Base-by-base conservation (phyloP, 495 filamentous ascomycete genomes). In the Aspergillus bridgeri region DNA sequence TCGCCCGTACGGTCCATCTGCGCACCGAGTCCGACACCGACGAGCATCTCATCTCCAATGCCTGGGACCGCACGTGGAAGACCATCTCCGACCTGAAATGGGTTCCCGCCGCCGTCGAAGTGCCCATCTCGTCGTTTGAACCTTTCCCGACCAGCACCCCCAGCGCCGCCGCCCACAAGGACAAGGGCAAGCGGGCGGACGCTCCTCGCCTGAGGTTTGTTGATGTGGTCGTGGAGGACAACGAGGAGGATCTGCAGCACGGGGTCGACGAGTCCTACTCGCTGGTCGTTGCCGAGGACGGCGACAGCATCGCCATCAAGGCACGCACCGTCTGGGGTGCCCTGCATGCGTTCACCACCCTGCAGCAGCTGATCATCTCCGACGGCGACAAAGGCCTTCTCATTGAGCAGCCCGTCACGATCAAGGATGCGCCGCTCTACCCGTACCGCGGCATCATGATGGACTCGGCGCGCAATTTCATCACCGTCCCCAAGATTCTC, bases 221-320 rank as follows among this genome's bases (percentile, higher is more conserved):
- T 13, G 73, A 75, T 17, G 69, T 84, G 9, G 57, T 69, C n/a
- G 64, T 83, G 11, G 54, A 65, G 3, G 69, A 83, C 51, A 56
- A 51, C 17, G 47, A 72, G 21, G 79, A 75, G 0, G 71, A 76
- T 51, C 67, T 82, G 15, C 76, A 80, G 51, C 77, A 81, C 60
- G 81, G 77, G 0, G 81, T 83, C 19, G 78, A 84, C 61, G 82
- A 85, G 63, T 82, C 80, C 0, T 85, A 84, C 63, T 80, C 77
- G n/a, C 60, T 85, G 19, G 70, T 76, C 18, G 73, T 83, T 38
- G 43, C 56, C 7, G 61, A 67, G 11, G 59, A 55, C 19, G 69
- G 73, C 1, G 61, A 58, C 49, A 66, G 51, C 27, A 69, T 82
- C 57, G 63, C 64, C 9, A 79, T 85, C 62, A 76, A 67, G 3